Percentiles rank a stretch among this genome's conserved stretches.
These are phyloP conservation scores for Parietaria judaica DNA, from an alignment of 306 rosid species.

Conservation along the genomic window DNA sequence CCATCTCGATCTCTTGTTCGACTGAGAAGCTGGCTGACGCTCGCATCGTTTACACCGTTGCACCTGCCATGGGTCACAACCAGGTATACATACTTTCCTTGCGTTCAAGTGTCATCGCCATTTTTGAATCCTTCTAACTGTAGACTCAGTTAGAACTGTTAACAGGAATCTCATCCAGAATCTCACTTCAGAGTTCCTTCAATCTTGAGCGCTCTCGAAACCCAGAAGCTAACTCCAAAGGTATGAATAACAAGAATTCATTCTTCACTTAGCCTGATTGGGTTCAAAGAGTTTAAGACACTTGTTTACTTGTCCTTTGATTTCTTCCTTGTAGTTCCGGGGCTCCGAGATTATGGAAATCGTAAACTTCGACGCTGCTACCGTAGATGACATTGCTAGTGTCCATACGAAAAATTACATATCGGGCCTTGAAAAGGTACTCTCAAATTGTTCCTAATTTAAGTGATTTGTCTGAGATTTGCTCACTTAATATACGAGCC, in stretches of 20 bases:
- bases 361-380: constrained; percentile 58
- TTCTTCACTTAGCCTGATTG: not conserved
- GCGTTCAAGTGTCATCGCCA: not conserved
- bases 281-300: not conserved
- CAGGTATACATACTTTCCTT: constrained; percentile 35
- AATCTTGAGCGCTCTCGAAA: constrained; percentile 49
- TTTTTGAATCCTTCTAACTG: constrained; percentile 7
- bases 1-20: constrained; percentile 31
- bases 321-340: constrained; percentile 49
- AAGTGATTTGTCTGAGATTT: no score
- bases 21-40: constrained; percentile 31
- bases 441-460: not conserved
- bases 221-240: constrained; percentile 69
- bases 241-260: constrained; percentile 23
- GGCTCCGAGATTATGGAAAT: constrained; percentile 66
- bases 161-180: constrained; percentile 96
- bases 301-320: constrained; percentile 1
- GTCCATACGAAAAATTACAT: constrained; percentile 77
- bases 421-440: constrained; percentile 83
- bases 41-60: constrained; percentile 62
- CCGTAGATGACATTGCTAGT: constrained; percentile 66
- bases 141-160: constrained; percentile 13
- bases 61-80: constrained; percentile 95
- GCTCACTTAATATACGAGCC: no score
- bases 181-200: constrained; percentile 92